A percentile compares a stretch with the other conserved stretches of the same genome.
Conservation (phyloP, 148 eudicot genomes). For the Bassia scoparia region DNA sequence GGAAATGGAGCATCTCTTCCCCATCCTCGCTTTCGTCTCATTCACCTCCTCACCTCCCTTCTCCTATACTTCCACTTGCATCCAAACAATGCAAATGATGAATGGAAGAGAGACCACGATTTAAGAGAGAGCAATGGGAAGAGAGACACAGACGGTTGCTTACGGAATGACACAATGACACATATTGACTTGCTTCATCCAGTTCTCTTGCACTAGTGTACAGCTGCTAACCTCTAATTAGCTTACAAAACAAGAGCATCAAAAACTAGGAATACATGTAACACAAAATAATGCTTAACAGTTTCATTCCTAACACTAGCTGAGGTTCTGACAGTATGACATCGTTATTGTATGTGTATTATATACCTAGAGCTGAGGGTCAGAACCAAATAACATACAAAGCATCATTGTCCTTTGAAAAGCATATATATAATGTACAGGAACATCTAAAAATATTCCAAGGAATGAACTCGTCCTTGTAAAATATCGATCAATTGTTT, state of each 20-base stretch:
- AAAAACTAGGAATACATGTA: neutral
- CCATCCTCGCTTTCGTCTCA: too few relatives aligned
- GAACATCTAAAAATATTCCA: neutral
- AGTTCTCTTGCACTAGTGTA: neutral
- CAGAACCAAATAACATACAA: neutral
- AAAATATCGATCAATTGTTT: constrained; percentile 85
- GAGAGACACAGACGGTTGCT: neutral
- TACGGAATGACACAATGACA: neutral
- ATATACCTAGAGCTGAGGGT: neutral
- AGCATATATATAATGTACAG: too few relatives aligned
- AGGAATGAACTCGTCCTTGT: constrained; percentile 47
- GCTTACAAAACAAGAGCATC: neutral
- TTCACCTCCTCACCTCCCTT: too few relatives aligned
- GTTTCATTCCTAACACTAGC: neutral
- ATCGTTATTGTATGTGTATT: neutral
- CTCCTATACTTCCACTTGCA: too few relatives aligned
- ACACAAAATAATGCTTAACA: neutral
- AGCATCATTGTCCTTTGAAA: too few relatives aligned
- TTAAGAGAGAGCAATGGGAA: neutral
- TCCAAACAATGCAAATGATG: too few relatives aligned
- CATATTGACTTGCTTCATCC: neutral
- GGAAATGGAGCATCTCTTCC: too few relatives aligned
- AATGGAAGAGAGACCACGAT: too few relatives aligned
- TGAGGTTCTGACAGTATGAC: neutral
- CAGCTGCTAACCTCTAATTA: neutral